phyloP scores from a whole-genome alignment of 1,139 yeast species.

The Lodderomyces parapsilosis region DNA sequence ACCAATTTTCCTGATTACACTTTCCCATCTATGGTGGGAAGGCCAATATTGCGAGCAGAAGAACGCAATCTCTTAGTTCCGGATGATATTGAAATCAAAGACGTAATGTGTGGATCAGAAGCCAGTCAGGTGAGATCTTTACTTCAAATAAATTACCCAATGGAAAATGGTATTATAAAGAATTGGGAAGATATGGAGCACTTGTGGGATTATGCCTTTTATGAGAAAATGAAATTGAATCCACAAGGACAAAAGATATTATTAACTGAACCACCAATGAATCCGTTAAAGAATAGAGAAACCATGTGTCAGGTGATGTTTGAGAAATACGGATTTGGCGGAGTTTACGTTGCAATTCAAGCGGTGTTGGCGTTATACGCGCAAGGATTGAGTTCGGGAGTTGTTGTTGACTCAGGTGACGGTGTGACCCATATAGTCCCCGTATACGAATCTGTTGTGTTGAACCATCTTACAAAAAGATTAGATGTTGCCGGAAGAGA shows the following conservation, averaged over 20 bases:
- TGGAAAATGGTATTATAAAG: conserved; percentile 97
- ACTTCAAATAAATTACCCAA: conserved; percentile 89
- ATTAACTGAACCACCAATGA: conserved; percentile 97
- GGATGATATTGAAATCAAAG: conserved; percentile 71
- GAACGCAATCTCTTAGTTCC: conserved; percentile 64
- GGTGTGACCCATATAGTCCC: conserved; percentile 96
- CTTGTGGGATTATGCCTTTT: conserved; percentile 96
- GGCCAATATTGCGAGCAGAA: conserved; percentile 96
- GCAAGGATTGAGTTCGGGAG: conserved; percentile 95
- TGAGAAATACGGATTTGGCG: conserved; percentile 92
- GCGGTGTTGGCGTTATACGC: conserved; percentile 97
- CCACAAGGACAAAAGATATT: conserved; percentile 78
- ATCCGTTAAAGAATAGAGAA: conserved; percentile 90
- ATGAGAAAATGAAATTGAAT: conserved; percentile 78
- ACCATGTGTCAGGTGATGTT: conserved; percentile 97
- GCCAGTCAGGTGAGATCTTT: conserved; percentile 90
- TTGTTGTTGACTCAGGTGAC: conserved; percentile 94
- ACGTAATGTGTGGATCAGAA: conserved; percentile 97
- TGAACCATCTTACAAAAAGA: conserved; percentile 88
- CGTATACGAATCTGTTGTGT: conserved; percentile 92
- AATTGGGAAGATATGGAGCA: conserved; percentile 99
- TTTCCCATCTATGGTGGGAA: conserved; percentile 97
- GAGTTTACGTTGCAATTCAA: conserved; percentile 97
- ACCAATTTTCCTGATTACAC: conserved; percentile 97
- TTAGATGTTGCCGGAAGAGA: conserved; percentile 98